Conservation (phyloP, 345 rosid species). For the Pugionium dolabratum region DNA sequence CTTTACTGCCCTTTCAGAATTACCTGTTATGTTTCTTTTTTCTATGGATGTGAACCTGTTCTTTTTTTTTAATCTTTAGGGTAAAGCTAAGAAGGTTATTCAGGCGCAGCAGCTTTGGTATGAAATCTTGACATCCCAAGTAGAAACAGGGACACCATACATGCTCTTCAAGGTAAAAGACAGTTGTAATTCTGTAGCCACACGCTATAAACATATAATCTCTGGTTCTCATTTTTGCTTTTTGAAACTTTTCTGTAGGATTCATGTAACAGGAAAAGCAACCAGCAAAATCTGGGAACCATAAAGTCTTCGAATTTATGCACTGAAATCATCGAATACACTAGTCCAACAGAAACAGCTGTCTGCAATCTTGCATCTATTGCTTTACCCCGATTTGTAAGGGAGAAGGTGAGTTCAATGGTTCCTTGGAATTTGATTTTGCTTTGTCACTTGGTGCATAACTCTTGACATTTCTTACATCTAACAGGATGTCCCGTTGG, state of each 20-base stretch:
- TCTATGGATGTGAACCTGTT: background rate
- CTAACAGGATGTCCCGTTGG: slow-evolving; percentile 62
- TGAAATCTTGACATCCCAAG: slow-evolving; percentile 81
- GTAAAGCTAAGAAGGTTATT: slow-evolving; percentile 88
- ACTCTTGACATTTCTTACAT: slow-evolving; percentile 11
- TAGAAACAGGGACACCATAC: slow-evolving; percentile 98
- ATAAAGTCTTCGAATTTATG: slow-evolving; percentile 92
- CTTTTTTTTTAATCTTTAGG: slow-evolving; percentile 43
- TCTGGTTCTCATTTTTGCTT: slow-evolving; percentile 5
- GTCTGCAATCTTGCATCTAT: slow-evolving; percentile 96
- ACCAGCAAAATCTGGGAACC: slow-evolving; percentile 94
- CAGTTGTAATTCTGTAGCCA: background rate
- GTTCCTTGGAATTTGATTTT: background rate
- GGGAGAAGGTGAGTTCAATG: slow-evolving; percentile 60
- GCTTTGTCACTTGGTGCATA: background rate
- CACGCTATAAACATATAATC: background rate
- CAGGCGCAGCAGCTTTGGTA: slow-evolving; percentile 87
- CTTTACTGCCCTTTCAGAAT: background rate
- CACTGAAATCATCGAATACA: slow-evolving; percentile 85
- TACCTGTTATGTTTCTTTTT: background rate
- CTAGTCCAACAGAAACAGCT: slow-evolving; percentile 92
- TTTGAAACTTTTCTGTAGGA: slow-evolving; percentile 51
- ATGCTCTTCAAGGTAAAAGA: slow-evolving; percentile 85
- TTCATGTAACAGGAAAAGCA: slow-evolving; percentile 85
- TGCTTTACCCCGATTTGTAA: slow-evolving; percentile 81